These are phyloP conservation scores for Monsonia emarginata DNA, from an alignment of 441 rosid species.

Conservation along the genomic window DNA sequence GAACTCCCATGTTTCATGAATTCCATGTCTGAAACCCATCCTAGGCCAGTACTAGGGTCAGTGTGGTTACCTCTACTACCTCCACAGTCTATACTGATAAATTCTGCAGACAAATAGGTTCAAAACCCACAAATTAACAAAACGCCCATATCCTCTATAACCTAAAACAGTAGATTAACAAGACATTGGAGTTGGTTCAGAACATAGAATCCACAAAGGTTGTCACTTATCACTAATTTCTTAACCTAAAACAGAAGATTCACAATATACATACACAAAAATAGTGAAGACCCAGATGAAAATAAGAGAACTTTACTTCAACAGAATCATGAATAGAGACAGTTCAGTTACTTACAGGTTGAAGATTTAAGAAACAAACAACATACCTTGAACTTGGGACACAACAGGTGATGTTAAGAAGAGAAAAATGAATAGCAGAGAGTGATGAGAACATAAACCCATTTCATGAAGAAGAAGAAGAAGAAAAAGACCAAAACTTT, in stretches of 20 bases:
- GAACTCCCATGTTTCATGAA: conserved; percentile 45
- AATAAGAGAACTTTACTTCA: background rate
- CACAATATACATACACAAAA: background rate
- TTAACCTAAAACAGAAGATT: background rate
- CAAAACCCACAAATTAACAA: background rate
- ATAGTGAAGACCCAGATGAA: background rate
- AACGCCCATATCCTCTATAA: background rate
- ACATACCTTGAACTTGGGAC: conserved; percentile 71
- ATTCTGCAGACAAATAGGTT: conserved; percentile 41
- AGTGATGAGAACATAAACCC: conserved; percentile 39
- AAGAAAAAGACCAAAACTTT: conserved; percentile 15
- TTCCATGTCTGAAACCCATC: conserved; percentile 69
- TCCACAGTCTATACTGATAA: conserved; percentile 84
- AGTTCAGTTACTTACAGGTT: background rate
- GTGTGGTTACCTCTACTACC: conserved; percentile 48
- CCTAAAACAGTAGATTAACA: background rate
- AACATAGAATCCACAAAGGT: no score
- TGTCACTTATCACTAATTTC: background rate
- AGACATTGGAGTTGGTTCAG: background rate
- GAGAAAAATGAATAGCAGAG: conserved; percentile 25
- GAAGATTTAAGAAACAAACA: conserved; percentile 17
- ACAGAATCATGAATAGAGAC: conserved; percentile 11
- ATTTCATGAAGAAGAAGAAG: conserved; percentile 20
- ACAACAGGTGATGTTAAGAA: conserved; percentile 32
- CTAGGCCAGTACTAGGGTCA: conserved; percentile 53